A percentile compares a stretch with the other conserved stretches of the same genome.
Evolutionary conservation across 169 alveolate genomes (phyloP).

Genomic region (Plasmodium coatneyi): DNA sequence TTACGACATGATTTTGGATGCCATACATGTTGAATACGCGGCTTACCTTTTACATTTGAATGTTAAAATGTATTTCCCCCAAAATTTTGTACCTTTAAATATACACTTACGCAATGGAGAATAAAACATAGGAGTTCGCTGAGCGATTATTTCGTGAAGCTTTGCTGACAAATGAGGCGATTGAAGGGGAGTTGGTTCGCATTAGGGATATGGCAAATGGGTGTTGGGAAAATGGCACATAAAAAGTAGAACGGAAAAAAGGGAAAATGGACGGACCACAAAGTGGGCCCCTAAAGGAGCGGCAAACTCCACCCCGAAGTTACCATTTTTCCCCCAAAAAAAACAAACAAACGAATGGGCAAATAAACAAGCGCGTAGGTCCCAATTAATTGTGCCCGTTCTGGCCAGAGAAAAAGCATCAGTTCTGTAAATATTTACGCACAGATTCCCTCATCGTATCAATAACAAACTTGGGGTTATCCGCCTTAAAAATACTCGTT

Average conservation of each 20-base stretch:
- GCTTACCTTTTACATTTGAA: background rate
- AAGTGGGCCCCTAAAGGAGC: background rate
- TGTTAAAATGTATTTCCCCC: background rate
- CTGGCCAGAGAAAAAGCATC: background rate
- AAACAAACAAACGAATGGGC: background rate
- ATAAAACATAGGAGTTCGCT: background rate
- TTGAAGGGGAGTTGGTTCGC: background rate
- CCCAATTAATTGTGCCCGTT: background rate
- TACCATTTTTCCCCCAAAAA: background rate
- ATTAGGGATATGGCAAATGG: background rate
- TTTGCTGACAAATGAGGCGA: background rate
- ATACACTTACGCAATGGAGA: background rate
- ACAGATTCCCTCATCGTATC: constrained; percentile 75
- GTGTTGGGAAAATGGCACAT: background rate
- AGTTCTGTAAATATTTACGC: constrained; percentile 56
- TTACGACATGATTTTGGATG: background rate
- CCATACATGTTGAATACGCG: background rate
- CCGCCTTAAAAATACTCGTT: constrained; percentile 81
- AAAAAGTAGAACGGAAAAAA: background rate
- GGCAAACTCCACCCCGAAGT: background rate
- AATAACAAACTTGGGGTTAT: constrained; percentile 75
- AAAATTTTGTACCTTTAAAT: background rate
- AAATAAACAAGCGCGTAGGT: background rate
- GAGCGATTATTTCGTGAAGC: background rate
- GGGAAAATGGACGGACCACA: background rate